Evolutionary conservation across 225 moss, liverwort and hornwort species (phyloP), one percentile per base, ranked within the genome.

Genomic region (Thuidium tamariscinum): DNA sequence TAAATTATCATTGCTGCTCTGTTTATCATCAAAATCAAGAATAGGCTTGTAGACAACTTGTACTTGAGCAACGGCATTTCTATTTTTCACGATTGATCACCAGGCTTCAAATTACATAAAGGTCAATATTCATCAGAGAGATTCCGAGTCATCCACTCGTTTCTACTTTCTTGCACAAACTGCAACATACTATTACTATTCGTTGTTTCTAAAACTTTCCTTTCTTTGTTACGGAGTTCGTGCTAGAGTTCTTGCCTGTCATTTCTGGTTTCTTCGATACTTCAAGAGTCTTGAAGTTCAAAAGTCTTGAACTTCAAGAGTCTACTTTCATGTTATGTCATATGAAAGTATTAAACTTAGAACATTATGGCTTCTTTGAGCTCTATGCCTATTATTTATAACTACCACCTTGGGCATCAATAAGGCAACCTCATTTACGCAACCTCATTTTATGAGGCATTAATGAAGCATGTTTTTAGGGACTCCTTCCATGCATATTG

Each of bases 21-120:
- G 57, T 87, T 79, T 74, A 85, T 87, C 14, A 65, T 34, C 57
- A 76, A 87, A 89, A 59, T 37, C 64, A 65, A 85, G 60, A 65
- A 52, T 30, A 82, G 49, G 37, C 60, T 54, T 55, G 46, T 74
- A 52, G 82, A 71, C 34, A 49, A 49, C 63, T 63, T 86, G 37
- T 60, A 37, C 84, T 72, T 65, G 37, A 79, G 52, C 82, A 82
- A 66, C 66, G 36, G 60, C 66, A 29, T 78, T 59, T 71, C 34
- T 62, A 69, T 76, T 84, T 54, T 51, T 67, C 79, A 60, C 36
- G 66, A 66, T 55, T 73, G n/a, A 69, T 57, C 36, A 67, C 65
- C 55, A 61, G 54, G 59, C 74, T 82, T 36, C 44, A 32, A n/a
- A 85, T 23, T 66, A 52, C 74, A 60, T n/a, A 11, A 78, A 23